These are phyloP conservation scores for Garcia nutans DNA, from an alignment of 345 rosid species.

Conservation along the genomic window DNA sequence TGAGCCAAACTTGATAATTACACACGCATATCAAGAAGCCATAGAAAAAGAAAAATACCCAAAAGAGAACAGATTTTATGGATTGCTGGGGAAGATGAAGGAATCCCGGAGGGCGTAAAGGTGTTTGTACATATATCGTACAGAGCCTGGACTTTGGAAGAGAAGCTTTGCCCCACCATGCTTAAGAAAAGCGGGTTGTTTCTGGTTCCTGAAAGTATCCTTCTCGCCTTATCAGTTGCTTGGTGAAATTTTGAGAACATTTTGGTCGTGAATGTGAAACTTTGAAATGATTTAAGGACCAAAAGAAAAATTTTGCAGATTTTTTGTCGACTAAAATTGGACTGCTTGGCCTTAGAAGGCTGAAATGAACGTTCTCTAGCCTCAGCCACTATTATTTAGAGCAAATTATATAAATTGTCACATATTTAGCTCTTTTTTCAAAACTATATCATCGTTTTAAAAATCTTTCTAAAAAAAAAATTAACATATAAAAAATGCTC, in stretches of 20 bases:
- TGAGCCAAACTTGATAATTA: conserved; percentile 13
- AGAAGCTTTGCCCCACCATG: conserved; percentile 42
- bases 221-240: conserved; percentile 46
- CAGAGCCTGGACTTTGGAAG: conserved; percentile 63
- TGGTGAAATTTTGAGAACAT: conserved; percentile 52
- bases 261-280: neutral
- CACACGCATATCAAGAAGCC: neutral
- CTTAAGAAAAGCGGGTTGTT: conserved; percentile 9
- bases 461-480: no score
- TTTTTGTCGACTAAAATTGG: no score
- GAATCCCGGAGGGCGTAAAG: conserved; percentile 47
- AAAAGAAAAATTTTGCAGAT: neutral
- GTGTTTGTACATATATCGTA: conserved; percentile 62
- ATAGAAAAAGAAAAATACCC: conserved; percentile 47
- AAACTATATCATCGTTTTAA: no score
- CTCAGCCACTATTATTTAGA: no score
- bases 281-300: neutral
- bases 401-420: no score
- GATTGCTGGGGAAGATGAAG: conserved; percentile 51
- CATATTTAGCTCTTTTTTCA: no score
- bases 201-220: conserved; percentile 25
- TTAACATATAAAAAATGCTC: no score
- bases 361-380: no score
- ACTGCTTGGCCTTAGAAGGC: no score
- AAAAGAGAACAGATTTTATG: conserved; percentile 56